Conservation (phyloP, 768 basidiomycete genomes). For the Mycena latifolia region DNA sequence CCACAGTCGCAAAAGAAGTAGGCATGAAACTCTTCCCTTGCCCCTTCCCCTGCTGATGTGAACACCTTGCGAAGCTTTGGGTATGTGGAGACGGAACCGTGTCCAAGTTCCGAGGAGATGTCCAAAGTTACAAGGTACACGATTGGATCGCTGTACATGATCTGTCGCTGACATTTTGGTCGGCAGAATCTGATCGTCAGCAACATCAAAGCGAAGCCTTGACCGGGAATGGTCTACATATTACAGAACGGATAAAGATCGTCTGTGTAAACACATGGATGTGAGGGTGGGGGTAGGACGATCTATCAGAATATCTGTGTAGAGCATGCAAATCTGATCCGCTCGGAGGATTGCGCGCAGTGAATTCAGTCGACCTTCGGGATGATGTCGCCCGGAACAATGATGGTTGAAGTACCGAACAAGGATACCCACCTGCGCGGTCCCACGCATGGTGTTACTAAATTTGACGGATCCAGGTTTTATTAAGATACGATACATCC, state of each 20-base stretch:
- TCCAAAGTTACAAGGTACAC: slow-evolving; percentile 88
- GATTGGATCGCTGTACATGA: background rate
- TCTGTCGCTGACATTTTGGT: slow-evolving; percentile 7
- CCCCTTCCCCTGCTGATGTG: slow-evolving; percentile 24
- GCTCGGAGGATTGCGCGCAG: background rate
- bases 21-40: slow-evolving; percentile 33
- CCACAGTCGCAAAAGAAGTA: slow-evolving; percentile 88
- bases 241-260: too few relatives aligned
- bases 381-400: slow-evolving; percentile 15
- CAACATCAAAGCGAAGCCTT: slow-evolving; percentile 41
- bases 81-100: slow-evolving; percentile 90
- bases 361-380: background rate
- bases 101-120: slow-evolving; percentile 89
- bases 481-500: too few relatives aligned
- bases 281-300: background rate
- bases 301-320: slow-evolving; percentile 5
- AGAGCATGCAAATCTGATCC: slow-evolving; percentile 8
- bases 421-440: too few relatives aligned
- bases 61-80: slow-evolving; percentile 74
- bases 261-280: background rate
- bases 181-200: slow-evolving; percentile 42
- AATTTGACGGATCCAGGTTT: too few relatives aligned
- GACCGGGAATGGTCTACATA: background rate
- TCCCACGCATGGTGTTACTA: background rate
- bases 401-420: background rate